These are phyloP conservation scores for Solanum ossicruentum DNA, from an alignment of 257 asterid species.

Conservation along the genomic window DNA sequence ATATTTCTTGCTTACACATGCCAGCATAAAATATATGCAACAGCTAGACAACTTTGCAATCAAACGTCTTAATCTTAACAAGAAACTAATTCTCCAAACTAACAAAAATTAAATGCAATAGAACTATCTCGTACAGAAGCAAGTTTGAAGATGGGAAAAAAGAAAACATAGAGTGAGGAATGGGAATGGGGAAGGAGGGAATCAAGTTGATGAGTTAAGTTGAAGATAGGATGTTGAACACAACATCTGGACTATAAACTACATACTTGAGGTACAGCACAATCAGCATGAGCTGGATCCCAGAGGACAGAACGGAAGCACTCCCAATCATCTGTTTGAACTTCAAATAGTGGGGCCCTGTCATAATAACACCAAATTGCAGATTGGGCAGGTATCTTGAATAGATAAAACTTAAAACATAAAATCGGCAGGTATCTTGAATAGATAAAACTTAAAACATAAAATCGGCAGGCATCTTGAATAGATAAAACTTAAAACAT, in stretches of 20 bases:
- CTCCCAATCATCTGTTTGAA: constrained; percentile 79
- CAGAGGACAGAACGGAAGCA: constrained; percentile 69
- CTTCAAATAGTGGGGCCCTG: constrained; percentile 95
- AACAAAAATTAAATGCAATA: background rate
- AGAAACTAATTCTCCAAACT: background rate
- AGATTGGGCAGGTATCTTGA: background rate
- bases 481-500: too few relatives aligned
- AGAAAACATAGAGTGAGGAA: background rate
- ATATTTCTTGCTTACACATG: background rate
- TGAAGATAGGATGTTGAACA: background rate
- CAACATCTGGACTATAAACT: background rate
- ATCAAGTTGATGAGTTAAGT: background rate
- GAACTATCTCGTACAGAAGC: background rate
- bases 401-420: background rate
- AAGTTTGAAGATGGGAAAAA: background rate
- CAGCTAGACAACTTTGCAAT: background rate
- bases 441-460: too few relatives aligned
- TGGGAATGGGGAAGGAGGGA: background rate
- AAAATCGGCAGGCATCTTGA: too few relatives aligned
- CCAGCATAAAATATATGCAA: background rate
- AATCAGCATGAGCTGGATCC: constrained; percentile 91
- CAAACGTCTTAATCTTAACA: background rate
- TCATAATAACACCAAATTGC: constrained; percentile 2
- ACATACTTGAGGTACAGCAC: constrained; percentile 90
- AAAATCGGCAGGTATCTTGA: too few relatives aligned